These are phyloP conservation scores for Penicillium steckii DNA, from an alignment of 495 filamentous ascomycete species.

Conservation along the genomic window DNA sequence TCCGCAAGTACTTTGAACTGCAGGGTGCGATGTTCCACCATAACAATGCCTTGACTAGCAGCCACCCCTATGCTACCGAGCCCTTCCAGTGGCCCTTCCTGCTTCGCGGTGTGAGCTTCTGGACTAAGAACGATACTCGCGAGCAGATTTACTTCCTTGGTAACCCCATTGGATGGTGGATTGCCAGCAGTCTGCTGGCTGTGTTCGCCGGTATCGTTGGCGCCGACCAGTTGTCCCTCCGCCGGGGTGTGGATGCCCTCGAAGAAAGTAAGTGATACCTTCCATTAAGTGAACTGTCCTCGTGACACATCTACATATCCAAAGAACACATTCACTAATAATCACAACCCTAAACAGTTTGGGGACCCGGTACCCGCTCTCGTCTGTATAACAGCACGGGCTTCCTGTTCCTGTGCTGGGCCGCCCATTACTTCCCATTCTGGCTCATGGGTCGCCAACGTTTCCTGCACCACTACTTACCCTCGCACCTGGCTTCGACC, in stretches of 20 bases:
- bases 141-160: slow-evolving; percentile 99
- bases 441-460: slow-evolving; percentile 75
- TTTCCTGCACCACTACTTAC: slow-evolving; percentile 77
- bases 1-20: slow-evolving; percentile 93
- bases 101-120: slow-evolving; percentile 95
- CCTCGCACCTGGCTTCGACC: slow-evolving; percentile 87
- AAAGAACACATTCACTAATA: background rate
- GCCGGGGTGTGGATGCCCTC: slow-evolving; percentile 88
- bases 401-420: slow-evolving; percentile 92
- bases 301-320: background rate
- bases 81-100: slow-evolving; percentile 99
- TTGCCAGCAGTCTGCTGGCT: slow-evolving; percentile 84
- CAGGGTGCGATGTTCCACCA: slow-evolving; percentile 99
- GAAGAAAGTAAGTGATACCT: slow-evolving; percentile 75
- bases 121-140: slow-evolving; percentile 94
- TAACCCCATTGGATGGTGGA: slow-evolving; percentile 97
- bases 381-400: slow-evolving; percentile 97
- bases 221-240: slow-evolving; percentile 88
- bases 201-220: slow-evolving; percentile 91
- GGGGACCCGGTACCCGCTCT: slow-evolving; percentile 74
- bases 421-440: slow-evolving; percentile 72
- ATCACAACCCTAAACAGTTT: too few species aligned
- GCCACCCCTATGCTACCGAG: slow-evolving; percentile 90
- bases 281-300: background rate
- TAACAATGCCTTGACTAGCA: slow-evolving; percentile 96